These are phyloP conservation scores for Stellera chamaejasme DNA, from an alignment of 345 rosid genomes.

Conservation along the genomic window DNA sequence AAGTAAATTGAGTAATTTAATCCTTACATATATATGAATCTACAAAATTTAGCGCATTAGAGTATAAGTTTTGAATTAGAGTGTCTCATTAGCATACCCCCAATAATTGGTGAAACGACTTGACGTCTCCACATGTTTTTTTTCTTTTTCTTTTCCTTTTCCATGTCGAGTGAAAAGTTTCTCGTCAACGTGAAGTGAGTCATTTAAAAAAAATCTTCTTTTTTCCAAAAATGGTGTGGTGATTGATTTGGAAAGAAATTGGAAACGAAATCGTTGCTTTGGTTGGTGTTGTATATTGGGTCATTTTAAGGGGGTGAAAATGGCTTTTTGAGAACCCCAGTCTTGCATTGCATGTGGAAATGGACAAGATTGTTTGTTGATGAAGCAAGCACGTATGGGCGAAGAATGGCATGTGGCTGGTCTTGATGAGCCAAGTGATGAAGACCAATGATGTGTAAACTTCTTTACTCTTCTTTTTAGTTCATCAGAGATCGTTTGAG, in stretches of 20 bases:
- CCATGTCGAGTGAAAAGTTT: slow-evolving; percentile 21
- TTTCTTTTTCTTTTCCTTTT: slow-evolving; percentile 1
- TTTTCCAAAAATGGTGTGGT: slow-evolving; percentile 5
- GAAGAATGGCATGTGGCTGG: not conserved
- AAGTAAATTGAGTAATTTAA: no score
- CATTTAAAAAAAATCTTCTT: slow-evolving; percentile 2
- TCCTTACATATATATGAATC: no score
- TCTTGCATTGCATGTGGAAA: slow-evolving; percentile 1
- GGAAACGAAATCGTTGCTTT: slow-evolving; percentile 12
- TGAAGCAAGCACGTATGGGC: no score
- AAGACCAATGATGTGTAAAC: no score
- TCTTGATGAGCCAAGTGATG: no score
- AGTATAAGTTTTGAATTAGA: no score
- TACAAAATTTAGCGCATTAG: no score
- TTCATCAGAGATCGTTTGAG: no score
- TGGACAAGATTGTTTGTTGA: not conserved
- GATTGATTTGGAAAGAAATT: slow-evolving; percentile 4
- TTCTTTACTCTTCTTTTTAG: no score
- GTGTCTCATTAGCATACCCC: no score
- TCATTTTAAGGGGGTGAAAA: not conserved
- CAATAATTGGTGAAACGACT: not conserved
- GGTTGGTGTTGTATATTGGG: not conserved
- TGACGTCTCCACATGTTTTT: not conserved
- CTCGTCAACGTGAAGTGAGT: slow-evolving; percentile 19
- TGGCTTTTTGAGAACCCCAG: not conserved